These are phyloP conservation scores for Hypoxylon sp. DNA, from an alignment of 2,329 filamentous ascomycete genomes.

Conservation along the genomic window DNA sequence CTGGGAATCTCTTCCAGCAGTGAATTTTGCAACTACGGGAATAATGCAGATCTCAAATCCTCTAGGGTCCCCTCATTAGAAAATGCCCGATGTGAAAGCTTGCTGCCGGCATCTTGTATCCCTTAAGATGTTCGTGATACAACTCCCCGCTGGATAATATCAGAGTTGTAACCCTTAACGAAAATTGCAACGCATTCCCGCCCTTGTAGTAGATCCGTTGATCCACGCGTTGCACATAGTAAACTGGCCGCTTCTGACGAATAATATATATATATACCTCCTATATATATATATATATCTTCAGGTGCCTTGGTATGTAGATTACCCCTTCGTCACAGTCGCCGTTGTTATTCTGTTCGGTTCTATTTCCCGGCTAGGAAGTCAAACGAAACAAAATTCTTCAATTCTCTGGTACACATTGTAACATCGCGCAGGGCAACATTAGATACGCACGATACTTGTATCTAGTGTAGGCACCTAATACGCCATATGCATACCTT, in stretches of 20 bases:
- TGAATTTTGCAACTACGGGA: constrained; percentile 7
- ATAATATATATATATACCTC: constrained; percentile 21
- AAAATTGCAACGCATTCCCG: neutral
- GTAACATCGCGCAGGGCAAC: constrained; percentile 34
- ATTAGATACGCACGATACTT: constrained; percentile 26
- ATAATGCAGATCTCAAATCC: constrained; percentile 30
- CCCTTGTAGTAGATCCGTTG: constrained; percentile 35
- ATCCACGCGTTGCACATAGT: constrained; percentile 30
- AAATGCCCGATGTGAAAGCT: constrained; percentile 29
- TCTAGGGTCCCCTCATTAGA: constrained; percentile 13
- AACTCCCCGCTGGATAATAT: constrained; percentile 11
- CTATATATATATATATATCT: no score
- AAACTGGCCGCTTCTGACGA: constrained; percentile 12
- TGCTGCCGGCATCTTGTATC: constrained; percentile 5
- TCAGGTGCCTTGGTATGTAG: no score
- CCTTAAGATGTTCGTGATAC: constrained; percentile 3
- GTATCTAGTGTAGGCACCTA: neutral
- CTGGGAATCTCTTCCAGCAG: neutral
- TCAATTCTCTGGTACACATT: neutral
- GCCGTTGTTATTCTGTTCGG: constrained; percentile 25
- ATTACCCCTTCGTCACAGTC: constrained; percentile 14
- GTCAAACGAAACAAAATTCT: constrained; percentile 25
- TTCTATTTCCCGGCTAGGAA: constrained; percentile 16
- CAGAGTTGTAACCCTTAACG: constrained; percentile 2
- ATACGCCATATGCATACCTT: neutral